Evolutionary conservation across 805 yeast genomes (phyloP), one percentile per base, ranked within the genome.

Genomic region (Candida xiaguanensis): DNA sequence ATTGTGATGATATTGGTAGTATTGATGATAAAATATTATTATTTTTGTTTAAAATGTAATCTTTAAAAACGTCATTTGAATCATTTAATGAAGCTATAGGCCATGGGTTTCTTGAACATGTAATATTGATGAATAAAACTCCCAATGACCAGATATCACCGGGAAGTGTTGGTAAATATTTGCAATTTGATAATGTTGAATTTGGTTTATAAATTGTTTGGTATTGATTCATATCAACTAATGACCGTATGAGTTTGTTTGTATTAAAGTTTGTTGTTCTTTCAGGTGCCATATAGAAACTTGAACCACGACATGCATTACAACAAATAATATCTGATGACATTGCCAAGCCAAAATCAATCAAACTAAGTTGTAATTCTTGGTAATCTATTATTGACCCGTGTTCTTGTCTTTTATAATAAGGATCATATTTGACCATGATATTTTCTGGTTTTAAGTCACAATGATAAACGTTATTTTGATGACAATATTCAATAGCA

Each of bases 241-340:
- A 38, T 16, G 56, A 44, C 30, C 51, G 45, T 33, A 61, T 58
- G 14, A 51, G 40, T 24, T 45, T 47, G 45, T 60, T 55, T 38
- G 64, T 61, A 43, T 59, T 53, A 34, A 65, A 71, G 47, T 75
- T 73, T 15, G 67, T 62, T n/a, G 79, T 58, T 55, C 93, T 65
- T 58, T 89, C 96, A 6, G 96, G 96, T 0, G 96, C 85, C 96
- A 90, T 89, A 63, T 89, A 89, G 60, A 86, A 90, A 17, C 85
- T 75, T 6, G 91, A 82, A 1, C 96, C 97, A 41, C 95, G 76
- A 48, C 95, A 88, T 15, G 80, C 78, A 51, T 84, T 83, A 45
- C 83, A 76, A 45, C 81, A 77, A 28, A 84, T 72, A 41, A 54
- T 61, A 29, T 70, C 63, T 8, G 75, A 72, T 34, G 75, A 73